A percentile compares a stretch with the other conserved stretches of the same genome.
phyloP scores from a whole-genome alignment of 257 asterid genomes.

The Gentiana dahurica region DNA sequence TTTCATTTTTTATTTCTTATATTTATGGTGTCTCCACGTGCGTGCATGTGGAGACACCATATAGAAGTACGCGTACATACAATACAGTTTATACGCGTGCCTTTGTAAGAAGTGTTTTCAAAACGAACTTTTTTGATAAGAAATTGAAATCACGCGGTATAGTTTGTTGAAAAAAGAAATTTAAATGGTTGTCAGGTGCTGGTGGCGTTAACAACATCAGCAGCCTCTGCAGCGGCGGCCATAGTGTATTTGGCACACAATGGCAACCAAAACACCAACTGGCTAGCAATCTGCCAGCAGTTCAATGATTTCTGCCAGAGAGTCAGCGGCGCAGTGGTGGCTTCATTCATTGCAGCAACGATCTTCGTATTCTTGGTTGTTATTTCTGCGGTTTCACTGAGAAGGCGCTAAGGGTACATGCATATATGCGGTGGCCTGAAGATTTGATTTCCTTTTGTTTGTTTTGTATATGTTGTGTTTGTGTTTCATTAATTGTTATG shows the following conservation, averaged over 20 bases:
- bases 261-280: slow-evolving; percentile 60
- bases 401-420: slow-evolving; percentile 25
- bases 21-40: no score
- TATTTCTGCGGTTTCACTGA: slow-evolving; percentile 58
- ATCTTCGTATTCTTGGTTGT: slow-evolving; percentile 42
- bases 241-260: slow-evolving; percentile 78
- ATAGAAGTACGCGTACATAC: no score
- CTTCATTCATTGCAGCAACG: slow-evolving; percentile 57
- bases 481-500: no score
- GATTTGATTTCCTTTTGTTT: no score
- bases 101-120: no score
- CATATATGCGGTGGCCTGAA: no score
- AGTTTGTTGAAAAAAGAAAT: neutral
- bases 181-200: slow-evolving; percentile 24
- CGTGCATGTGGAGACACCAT: no score
- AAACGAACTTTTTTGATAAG: no score
- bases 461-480: no score
- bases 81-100: neutral
- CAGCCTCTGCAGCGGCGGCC: slow-evolving; percentile 65
- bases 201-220: slow-evolving; percentile 54
- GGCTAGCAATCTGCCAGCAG: slow-evolving; percentile 73
- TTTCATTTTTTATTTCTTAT: neutral
- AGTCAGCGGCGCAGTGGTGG: slow-evolving; percentile 81
- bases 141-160: no score
- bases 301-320: slow-evolving; percentile 65